Percentiles rank a stretch among this genome's conserved stretches.
phyloP scores from a whole-genome alignment of 495 filamentous ascomycete species.

The Xylaria telfairii region DNA sequence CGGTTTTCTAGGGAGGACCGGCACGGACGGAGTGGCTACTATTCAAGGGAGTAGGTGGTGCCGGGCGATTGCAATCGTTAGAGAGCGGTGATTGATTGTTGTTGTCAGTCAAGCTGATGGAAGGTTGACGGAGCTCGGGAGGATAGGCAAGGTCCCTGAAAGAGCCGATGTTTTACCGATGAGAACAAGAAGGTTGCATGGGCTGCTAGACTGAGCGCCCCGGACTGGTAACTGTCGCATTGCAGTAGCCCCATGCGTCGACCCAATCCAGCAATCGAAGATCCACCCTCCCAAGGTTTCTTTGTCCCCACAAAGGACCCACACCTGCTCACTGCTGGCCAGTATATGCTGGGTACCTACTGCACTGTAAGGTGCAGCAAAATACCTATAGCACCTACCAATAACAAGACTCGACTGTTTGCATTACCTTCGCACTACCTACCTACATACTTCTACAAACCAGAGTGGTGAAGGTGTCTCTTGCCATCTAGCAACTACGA shows the following conservation, averaged over 20 bases:
- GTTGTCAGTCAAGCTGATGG: not conserved
- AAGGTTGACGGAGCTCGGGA: not conserved
- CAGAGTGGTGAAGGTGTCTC: not conserved
- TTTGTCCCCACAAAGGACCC: conserved; percentile 7
- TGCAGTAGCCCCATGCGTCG: conserved; percentile 10
- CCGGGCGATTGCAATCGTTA: not conserved
- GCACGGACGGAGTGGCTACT: conserved; percentile 4
- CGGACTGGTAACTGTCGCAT: conserved; percentile 5
- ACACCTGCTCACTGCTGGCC: not conserved
- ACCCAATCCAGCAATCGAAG: not conserved
- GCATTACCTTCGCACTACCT: too few species aligned
- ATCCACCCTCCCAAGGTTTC: not conserved
- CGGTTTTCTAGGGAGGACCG: not conserved
- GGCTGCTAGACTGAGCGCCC: not conserved
- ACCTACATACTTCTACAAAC: too few species aligned
- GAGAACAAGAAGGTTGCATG: not conserved
- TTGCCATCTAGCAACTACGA: not conserved
- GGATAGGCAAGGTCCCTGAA: not conserved
- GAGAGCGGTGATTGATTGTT: conserved; percentile 7
- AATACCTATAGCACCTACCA: too few species aligned
- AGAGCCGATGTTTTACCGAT: conserved; percentile 14
- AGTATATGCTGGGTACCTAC: not conserved
- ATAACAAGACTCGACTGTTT: too few species aligned
- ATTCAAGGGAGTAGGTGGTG: not conserved
- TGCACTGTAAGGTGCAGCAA: not conserved